Evolutionary conservation across 148 eudicot genomes (phyloP).

Genomic region (Dianthus caryophyllus): DNA sequence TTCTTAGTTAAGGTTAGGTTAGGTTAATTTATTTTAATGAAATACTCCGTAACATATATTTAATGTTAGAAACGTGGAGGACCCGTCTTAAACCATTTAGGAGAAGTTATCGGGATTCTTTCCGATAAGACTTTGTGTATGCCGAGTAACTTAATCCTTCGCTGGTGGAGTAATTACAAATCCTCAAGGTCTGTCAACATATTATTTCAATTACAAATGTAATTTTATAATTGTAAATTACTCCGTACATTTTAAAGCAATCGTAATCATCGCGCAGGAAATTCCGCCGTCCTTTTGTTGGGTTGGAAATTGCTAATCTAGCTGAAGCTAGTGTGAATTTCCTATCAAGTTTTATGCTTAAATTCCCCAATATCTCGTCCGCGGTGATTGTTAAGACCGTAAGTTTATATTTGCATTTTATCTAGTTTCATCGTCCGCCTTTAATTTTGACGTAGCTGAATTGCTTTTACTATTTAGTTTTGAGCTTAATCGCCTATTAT

Average conservation of each 20-base stretch:
- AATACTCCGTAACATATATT: not conserved
- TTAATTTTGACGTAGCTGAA: too few species aligned
- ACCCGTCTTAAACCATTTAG: not conserved
- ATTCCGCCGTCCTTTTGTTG: not conserved
- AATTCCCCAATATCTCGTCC: not conserved
- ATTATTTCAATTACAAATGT: too few species aligned
- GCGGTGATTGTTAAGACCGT: not conserved
- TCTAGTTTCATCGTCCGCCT: too few species aligned
- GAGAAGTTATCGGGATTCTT: not conserved
- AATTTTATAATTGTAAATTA: too few species aligned
- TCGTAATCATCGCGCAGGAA: not conserved
- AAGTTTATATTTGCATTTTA: not conserved
- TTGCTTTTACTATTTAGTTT: too few species aligned
- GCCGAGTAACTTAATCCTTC: not conserved
- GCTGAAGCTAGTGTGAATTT: not conserved
- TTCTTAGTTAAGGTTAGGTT: too few species aligned
- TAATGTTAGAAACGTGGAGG: not conserved
- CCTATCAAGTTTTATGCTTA: not conserved
- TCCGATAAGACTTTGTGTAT: not conserved
- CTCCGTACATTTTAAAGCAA: too few species aligned
- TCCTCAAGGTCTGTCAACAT: not conserved
- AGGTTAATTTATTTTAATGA: too few species aligned
- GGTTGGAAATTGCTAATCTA: constrained; percentile 1
- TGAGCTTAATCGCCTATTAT: too few species aligned
- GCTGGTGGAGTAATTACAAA: constrained; percentile 1